Conservation (phyloP, 768 basidiomycete species). For the Grammothele lineata region DNA sequence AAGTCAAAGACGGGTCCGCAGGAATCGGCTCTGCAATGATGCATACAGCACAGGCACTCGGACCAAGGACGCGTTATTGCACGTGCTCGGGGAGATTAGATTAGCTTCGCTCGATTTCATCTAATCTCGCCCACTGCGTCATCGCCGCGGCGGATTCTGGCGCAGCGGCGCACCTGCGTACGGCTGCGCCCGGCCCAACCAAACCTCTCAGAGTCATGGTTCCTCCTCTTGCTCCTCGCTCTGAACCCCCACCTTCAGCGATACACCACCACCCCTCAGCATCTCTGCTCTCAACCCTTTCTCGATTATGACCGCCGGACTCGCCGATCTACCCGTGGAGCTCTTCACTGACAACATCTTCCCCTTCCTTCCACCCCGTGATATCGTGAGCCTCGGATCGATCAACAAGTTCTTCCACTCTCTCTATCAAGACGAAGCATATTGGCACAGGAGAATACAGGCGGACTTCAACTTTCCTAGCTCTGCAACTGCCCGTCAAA, state of each 20-base stretch:
- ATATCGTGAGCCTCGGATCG: slow-evolving; percentile 54
- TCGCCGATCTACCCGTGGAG: slow-evolving; percentile 66
- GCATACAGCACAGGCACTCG: too few relatives aligned
- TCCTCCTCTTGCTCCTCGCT: background rate
- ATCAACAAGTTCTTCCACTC: slow-evolving; percentile 62
- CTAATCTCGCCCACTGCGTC: background rate
- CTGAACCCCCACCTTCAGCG: too few relatives aligned
- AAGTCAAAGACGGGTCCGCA: too few relatives aligned
- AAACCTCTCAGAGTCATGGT: too few relatives aligned
- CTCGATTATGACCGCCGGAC: too few relatives aligned
- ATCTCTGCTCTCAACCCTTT: too few relatives aligned
- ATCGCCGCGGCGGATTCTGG: too few relatives aligned
- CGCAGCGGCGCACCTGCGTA: too few relatives aligned
- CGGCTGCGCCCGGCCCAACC: too few relatives aligned
- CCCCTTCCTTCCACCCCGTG: slow-evolving; percentile 47
- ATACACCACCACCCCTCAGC: too few relatives aligned
- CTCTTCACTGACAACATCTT: slow-evolving; percentile 73
- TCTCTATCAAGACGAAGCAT: slow-evolving; percentile 64
- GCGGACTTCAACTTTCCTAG: slow-evolving; percentile 78
- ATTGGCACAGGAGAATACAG: slow-evolving; percentile 71
- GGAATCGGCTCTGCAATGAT: too few relatives aligned
- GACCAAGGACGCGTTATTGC: slow-evolving; percentile 3
- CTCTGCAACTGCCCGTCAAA: slow-evolving; percentile 64
- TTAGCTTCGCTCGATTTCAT: slow-evolving; percentile 1
- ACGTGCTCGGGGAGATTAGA: slow-evolving; percentile 4